These are phyloP conservation scores for Ascochyta clinopodiicola DNA, from an alignment of 2,329 filamentous ascomycete species.

Conservation along the genomic window DNA sequence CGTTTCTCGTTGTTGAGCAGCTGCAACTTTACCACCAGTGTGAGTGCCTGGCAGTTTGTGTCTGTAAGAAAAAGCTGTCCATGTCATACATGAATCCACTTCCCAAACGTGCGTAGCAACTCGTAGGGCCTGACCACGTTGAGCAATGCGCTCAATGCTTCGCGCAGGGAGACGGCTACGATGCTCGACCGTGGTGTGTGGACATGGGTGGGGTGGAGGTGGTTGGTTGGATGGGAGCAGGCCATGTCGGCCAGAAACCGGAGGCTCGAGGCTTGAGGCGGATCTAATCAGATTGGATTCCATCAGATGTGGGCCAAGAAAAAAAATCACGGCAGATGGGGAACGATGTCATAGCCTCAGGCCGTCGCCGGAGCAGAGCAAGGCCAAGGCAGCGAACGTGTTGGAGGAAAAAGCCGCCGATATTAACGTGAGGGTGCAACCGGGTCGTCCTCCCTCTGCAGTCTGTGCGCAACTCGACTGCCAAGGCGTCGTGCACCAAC, in stretches of 20 bases:
- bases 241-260: slow-evolving; percentile 4
- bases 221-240: not conserved
- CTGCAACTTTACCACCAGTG: not conserved
- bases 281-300: slow-evolving; percentile 2
- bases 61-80: not conserved
- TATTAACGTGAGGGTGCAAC: slow-evolving; percentile 33
- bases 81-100: not conserved
- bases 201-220: not conserved
- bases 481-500: not conserved
- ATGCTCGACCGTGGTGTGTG: not conserved
- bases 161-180: not conserved
- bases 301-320: slow-evolving; percentile 10
- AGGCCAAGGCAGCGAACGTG: slow-evolving; percentile 9
- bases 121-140: not conserved
- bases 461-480: slow-evolving; percentile 8
- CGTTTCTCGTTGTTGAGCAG: not conserved
- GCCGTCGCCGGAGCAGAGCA: not conserved
- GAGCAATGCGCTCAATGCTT: not conserved
- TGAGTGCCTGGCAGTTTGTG: not conserved
- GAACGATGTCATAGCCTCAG: slow-evolving; percentile 16
- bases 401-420: slow-evolving; percentile 16
- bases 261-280: not conserved
- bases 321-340: slow-evolving; percentile 10
- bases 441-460: slow-evolving; percentile 24
- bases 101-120: not conserved